Conservation (phyloP, 768 basidiomycete genomes). For the Coprinopsis strossmayeri region DNA sequence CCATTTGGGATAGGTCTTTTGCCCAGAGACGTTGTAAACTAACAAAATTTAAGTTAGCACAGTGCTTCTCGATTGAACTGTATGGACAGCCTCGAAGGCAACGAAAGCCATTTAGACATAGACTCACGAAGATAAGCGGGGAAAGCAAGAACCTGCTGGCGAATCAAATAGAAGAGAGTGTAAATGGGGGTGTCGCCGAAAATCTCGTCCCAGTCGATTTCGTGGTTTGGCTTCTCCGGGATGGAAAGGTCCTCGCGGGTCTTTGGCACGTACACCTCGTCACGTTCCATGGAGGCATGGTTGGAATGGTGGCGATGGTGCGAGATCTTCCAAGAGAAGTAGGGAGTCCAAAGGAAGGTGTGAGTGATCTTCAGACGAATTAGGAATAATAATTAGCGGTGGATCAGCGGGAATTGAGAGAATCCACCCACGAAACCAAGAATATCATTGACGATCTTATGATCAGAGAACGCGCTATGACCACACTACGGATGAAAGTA, state of each 20-base stretch:
- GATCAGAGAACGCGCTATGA: constrained; percentile 48
- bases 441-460: constrained; percentile 40
- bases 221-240: constrained; percentile 27
- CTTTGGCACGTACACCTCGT: constrained; percentile 57
- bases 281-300: constrained; percentile 48
- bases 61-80: too few relatives aligned
- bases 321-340: constrained; percentile 50
- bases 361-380: constrained; percentile 29
- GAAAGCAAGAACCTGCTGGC: constrained; percentile 53
- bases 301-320: constrained; percentile 48
- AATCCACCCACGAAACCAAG: constrained; percentile 41
- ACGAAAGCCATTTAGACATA: constrained; percentile 4
- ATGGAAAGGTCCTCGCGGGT: constrained; percentile 50
- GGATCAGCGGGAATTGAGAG: constrained; percentile 8
- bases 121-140: constrained; percentile 54
- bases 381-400: constrained; percentile 7
- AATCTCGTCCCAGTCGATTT: constrained; percentile 46
- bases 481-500: constrained; percentile 34
- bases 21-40: constrained; percentile 60
- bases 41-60: constrained; percentile 13
- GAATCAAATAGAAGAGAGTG: constrained; percentile 47
- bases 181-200: constrained; percentile 59
- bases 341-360: constrained; percentile 44
- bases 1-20: constrained; percentile 51
- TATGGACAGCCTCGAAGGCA: constrained; percentile 10